Conservation (phyloP, 306 rosid species). For the Astragalus glycyphyllos region DNA sequence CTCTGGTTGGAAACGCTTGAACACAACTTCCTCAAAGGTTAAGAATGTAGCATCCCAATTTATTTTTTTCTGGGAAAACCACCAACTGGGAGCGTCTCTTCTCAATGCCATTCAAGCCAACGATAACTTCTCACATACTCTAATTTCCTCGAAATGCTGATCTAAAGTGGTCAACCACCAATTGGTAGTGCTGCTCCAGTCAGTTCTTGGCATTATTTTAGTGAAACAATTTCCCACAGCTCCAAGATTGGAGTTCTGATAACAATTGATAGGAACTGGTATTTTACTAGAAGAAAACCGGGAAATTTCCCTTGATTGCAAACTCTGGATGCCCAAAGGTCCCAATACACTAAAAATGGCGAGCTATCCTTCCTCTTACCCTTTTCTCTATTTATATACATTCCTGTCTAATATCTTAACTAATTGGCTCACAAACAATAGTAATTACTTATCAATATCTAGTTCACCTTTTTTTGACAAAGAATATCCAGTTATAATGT, state of each 20-base stretch:
- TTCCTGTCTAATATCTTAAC: too few species aligned
- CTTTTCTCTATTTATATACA: too few species aligned
- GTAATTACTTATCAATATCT: too few species aligned
- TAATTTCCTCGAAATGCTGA: not conserved
- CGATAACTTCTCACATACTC: not conserved
- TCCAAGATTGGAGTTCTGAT: not conserved
- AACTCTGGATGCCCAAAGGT: too few species aligned
- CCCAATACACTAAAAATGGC: too few species aligned
- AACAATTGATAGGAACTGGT: not conserved
- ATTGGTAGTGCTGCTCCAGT: not conserved
- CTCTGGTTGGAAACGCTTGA: not conserved
- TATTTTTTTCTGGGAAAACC: not conserved
- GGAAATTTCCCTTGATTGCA: too few species aligned
- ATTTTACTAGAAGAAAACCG: not conserved
- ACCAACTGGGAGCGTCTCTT: not conserved
- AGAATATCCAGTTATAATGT: constrained; percentile 13
- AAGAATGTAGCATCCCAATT: not conserved
- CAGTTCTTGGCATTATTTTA: not conserved
- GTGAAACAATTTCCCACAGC: not conserved
- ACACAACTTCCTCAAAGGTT: constrained; percentile 1
- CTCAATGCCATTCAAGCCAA: not conserved
- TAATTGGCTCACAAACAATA: too few species aligned
- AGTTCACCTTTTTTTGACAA: not conserved
- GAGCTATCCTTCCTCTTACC: too few species aligned
- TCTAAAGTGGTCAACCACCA: not conserved